Evolutionary conservation across 805 yeast genomes (phyloP).

Genomic region (Saccharomycopsis javanensis): DNA sequence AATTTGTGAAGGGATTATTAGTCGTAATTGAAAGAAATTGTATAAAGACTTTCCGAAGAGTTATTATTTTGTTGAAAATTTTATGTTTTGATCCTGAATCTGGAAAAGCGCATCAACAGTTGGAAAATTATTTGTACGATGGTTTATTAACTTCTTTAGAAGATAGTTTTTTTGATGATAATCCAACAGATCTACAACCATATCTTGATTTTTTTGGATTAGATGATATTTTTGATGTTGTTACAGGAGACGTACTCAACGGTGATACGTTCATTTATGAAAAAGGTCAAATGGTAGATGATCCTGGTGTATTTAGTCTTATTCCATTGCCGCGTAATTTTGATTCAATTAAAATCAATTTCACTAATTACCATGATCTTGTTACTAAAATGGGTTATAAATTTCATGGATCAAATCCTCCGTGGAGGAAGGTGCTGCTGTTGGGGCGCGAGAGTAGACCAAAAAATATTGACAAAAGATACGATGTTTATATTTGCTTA

Average conservation of each 20-base stretch:
- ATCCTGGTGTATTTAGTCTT: constrained; percentile 46
- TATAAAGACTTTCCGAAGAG: constrained; percentile 9
- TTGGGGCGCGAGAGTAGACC: neutral
- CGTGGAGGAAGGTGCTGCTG: neutral
- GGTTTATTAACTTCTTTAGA: constrained; percentile 9
- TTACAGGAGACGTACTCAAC: neutral
- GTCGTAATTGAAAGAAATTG: constrained; percentile 2
- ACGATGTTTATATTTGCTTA: constrained; percentile 38
- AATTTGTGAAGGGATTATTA: constrained; percentile 9
- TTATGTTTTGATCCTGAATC: constrained; percentile 3
- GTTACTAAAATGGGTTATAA: neutral
- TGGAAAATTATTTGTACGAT: constrained; percentile 9
- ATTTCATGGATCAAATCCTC: neutral
- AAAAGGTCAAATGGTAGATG: constrained; percentile 26
- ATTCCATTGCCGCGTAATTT: constrained; percentile 42
- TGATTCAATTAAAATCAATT: constrained; percentile 23
- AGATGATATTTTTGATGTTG: neutral
- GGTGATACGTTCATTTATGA: neutral
- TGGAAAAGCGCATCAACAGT: neutral
- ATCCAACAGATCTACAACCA: constrained; percentile 7
- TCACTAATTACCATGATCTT: constrained; percentile 26
- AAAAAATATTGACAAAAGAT: constrained; percentile 21
- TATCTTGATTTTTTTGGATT: constrained; percentile 10
- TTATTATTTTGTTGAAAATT: constrained; percentile 6
- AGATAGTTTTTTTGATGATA: neutral